phyloP scores from a whole-genome alignment of 2,329 filamentous ascomycete species.

The Colletotrichum zoysiae region DNA sequence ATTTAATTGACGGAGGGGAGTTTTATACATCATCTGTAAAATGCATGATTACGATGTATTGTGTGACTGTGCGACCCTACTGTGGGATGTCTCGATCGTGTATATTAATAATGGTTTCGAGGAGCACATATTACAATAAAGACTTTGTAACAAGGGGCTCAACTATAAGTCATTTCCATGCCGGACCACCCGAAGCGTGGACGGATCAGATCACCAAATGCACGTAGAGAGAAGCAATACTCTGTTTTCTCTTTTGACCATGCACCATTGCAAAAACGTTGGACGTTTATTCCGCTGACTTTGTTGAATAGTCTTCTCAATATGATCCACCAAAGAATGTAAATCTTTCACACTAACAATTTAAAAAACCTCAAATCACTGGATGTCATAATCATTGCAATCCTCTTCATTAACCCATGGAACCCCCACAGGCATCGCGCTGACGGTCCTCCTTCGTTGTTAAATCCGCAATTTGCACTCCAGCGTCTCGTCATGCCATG shows the following conservation, averaged over 20 bases:
- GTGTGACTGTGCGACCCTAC: not conserved
- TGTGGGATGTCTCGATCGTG: too few species aligned
- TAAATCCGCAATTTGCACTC: not conserved
- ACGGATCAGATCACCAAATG: not conserved
- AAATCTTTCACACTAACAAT: not conserved
- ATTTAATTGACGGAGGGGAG: not conserved
- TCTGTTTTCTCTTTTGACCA: not conserved
- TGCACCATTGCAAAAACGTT: not conserved
- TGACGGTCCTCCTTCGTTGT: not conserved
- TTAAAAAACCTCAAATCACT: not conserved
- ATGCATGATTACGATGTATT: not conserved
- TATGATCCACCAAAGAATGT: slow-evolving; percentile 23
- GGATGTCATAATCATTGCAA: not conserved
- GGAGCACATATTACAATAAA: too few species aligned
- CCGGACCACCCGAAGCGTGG: not conserved
- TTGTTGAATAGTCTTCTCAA: slow-evolving; percentile 11
- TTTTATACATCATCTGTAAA: not conserved
- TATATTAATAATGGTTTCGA: too few species aligned
- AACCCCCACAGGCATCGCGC: not conserved
- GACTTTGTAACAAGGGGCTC: too few species aligned
- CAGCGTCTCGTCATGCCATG: too few species aligned
- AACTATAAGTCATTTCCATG: too few species aligned
- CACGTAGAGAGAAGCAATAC: not conserved
- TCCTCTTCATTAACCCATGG: not conserved
- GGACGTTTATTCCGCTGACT: not conserved